Evolutionary conservation across 768 basidiomycete species (phyloP).

Genomic region (Sporobolomyces pararoseus): DNA sequence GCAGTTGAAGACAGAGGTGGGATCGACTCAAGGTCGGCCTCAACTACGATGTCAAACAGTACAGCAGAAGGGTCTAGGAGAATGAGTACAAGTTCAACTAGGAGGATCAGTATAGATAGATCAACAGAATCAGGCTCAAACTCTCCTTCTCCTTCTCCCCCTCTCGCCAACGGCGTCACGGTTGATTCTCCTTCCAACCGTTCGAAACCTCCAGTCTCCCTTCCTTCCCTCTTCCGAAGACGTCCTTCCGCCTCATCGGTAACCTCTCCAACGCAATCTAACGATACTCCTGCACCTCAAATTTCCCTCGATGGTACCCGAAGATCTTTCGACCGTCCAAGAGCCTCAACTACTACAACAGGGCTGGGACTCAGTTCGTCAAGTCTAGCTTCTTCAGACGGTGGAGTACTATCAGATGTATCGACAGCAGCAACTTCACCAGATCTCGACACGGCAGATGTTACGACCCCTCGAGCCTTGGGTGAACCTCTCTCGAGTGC

Average conservation of each 20-base stretch:
- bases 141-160: neutral
- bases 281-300: neutral
- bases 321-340: neutral
- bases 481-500: neutral
- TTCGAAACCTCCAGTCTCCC: conserved; percentile 29
- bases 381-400: neutral
- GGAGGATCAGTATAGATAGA: neutral
- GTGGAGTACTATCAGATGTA: neutral
- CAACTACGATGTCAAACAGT: neutral
- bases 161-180: neutral
- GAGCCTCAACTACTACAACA: neutral
- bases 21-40: conserved; percentile 3
- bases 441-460: neutral
- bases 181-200: neutral
- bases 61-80: neutral
- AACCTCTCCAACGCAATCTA: neutral
- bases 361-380: conserved; percentile 2
- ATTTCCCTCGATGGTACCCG: neutral
- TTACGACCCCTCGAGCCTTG: neutral
- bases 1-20: neutral
- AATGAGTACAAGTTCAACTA: conserved; percentile 3
- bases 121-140: neutral
- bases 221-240: conserved; percentile 28
- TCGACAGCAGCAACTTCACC: conserved; percentile 33
- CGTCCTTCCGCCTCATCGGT: conserved; percentile 1